Base-by-base conservation (phyloP, 1,284 basidiomycete species). In the Papiliotrema laurentii region DNA sequence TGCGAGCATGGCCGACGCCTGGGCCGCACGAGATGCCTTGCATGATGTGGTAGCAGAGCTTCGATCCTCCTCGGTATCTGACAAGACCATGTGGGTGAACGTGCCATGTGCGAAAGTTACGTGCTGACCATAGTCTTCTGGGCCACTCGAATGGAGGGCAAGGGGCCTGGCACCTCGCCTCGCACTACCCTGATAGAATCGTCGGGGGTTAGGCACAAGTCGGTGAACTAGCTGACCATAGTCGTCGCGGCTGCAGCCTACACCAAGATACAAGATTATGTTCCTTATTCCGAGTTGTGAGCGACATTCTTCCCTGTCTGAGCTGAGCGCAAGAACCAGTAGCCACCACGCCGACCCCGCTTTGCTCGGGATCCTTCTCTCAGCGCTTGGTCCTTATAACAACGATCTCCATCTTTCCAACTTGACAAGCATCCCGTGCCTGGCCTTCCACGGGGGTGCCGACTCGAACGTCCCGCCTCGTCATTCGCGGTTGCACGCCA, bases 71-170 rank as follows among this genome's bases (percentile, higher is more conserved):
- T n/a, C n/a, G 16, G 45, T 58, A 10, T 58, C 60, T 4, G 45
- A 53, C 21, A 24, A 62, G 41, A 66, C 61, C 7, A 27, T 61
- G 60, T 63, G 27, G 28, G 55, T 5, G 22, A 4, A 11, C 33
- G 5, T 4, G 26, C 31, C 14, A 49, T 42, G 3, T 28, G 1
- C 9, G 46, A 3, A 5, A 10, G 30, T 37, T 26, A 6, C 18
- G 24, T 2, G 25, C 36, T 50, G 25, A 49, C 11, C 31, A 21
- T 35, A 60, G 60, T 21, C 49, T 92, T 6, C 75, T 92, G 39
- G 91, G 91, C 0, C 91, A 96, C 65, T 93, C 89, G 2, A 96
- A 96, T 66, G 91, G 91, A 9, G 91, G 90, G 3, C 91, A 94
- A 71, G 91, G 91, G 0, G 78, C 85, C 2, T 91, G 89, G 86